These are phyloP conservation scores for Cylindrotheca closterium DNA, from an alignment of 108 stramenopile genomes.

Conservation along the genomic window DNA sequence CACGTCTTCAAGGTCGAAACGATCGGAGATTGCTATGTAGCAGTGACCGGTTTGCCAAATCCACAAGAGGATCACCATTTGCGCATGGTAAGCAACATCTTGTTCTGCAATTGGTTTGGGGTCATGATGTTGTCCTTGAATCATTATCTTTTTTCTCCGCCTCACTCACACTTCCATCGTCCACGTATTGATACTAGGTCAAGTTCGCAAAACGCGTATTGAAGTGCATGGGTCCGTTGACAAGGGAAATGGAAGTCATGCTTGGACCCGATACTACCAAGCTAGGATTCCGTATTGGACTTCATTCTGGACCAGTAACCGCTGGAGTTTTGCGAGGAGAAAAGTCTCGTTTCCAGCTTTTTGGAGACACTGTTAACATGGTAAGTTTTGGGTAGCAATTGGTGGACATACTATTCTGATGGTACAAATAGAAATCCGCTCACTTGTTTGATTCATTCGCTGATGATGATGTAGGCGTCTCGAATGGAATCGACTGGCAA, in stretches of 20 bases:
- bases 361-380: conserved; percentile 10
- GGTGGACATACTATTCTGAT: conserved; percentile 19
- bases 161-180: too few relatives aligned
- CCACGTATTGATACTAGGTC: too few relatives aligned
- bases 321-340: conserved; percentile 31
- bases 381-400: conserved; percentile 16
- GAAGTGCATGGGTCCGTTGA: background rate
- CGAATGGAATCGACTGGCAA: conserved; percentile 56
- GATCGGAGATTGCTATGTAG: conserved; percentile 26
- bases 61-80: conserved; percentile 10
- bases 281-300: conserved; percentile 20
- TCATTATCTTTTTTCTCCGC: too few relatives aligned
- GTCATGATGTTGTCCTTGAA: too few relatives aligned
- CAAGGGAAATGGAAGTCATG: conserved; percentile 7
- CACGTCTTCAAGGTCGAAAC: conserved; percentile 56
- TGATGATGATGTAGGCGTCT: conserved; percentile 5
- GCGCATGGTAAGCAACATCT: conserved; percentile 8
- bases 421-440: conserved; percentile 18
- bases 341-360: conserved; percentile 12
- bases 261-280: conserved; percentile 20
- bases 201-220: background rate
- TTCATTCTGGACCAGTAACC: conserved; percentile 23
- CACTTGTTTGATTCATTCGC: conserved; percentile 11
- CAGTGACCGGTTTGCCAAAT: conserved; percentile 14
- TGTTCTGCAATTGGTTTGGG: too few relatives aligned